Conservation (phyloP, 768 basidiomycete species). For the Punctularia strigosozonata region DNA sequence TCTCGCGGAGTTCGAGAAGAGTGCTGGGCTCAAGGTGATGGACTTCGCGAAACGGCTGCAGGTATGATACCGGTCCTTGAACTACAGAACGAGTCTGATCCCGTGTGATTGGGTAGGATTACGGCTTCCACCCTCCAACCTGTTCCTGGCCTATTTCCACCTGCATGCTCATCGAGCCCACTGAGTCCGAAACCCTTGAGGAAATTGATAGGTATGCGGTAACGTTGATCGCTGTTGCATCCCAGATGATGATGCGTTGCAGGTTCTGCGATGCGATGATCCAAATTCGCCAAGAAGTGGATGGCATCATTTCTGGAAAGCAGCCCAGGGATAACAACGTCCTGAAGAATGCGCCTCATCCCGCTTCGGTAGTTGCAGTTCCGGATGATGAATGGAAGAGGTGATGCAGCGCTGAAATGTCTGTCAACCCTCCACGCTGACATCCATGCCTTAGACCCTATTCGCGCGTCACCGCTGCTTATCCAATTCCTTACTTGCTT, state of each 20-base stretch:
- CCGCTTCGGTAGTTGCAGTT: conserved; percentile 59
- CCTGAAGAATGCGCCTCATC: conserved; percentile 90
- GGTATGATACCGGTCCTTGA: conserved; percentile 23
- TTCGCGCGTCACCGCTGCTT: conserved; percentile 81
- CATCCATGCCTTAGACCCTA: conserved; percentile 50
- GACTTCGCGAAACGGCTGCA: conserved; percentile 97
- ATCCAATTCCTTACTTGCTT: conserved; percentile 70
- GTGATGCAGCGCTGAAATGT: conserved; percentile 25
- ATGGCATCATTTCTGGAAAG: conserved; percentile 76
- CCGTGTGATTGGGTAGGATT: conserved; percentile 40
- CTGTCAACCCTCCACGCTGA: conserved; percentile 2
- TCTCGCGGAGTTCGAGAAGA: conserved; percentile 88
- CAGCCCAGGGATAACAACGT: conserved; percentile 89
- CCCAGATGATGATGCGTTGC: background rate
- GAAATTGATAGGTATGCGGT: conserved; percentile 70
- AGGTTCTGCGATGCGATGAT: conserved; percentile 99
- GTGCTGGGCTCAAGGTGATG: conserved; percentile 80
- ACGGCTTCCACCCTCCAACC: conserved; percentile 93
- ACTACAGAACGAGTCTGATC: background rate
- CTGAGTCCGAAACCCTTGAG: conserved; percentile 88
- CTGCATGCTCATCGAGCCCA: conserved; percentile 96
- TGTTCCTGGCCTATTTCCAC: conserved; percentile 98
- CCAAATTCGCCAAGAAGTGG: conserved; percentile 82
- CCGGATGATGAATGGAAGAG: conserved; percentile 79
- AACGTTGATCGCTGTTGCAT: background rate